A percentile compares a stretch with the other conserved stretches of the same genome.
phyloP scores from a whole-genome alignment of 345 rosid genomes.

The Syzygium oleosum region DNA sequence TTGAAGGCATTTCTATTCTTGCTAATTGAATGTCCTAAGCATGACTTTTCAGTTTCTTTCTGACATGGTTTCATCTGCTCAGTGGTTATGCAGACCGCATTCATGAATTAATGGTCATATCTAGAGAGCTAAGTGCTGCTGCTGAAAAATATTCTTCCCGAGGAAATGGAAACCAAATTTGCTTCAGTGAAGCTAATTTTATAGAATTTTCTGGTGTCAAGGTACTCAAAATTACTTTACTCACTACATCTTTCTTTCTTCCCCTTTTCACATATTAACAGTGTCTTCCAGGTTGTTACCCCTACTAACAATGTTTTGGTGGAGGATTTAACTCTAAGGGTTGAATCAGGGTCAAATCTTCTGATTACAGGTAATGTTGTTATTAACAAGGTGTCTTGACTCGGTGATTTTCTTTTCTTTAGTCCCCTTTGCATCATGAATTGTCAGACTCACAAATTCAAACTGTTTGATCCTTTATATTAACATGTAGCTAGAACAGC shows the following conservation, averaged over 20 bases:
- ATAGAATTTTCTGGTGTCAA: slow-evolving; percentile 91
- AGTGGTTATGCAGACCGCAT: slow-evolving; percentile 99
- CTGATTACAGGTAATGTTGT: slow-evolving; percentile 81
- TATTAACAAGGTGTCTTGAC: neutral
- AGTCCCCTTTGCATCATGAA: neutral
- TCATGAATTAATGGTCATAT: slow-evolving; percentile 76
- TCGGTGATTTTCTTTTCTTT: neutral
- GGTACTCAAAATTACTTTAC: slow-evolving; percentile 38
- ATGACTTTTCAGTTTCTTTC: neutral
- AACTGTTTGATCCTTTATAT: neutral
- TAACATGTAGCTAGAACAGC: neutral
- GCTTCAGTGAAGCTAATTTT: slow-evolving; percentile 80
- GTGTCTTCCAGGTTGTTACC: slow-evolving; percentile 72
- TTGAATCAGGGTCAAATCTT: slow-evolving; percentile 91
- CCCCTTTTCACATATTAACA: neutral
- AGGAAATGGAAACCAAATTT: slow-evolving; percentile 63
- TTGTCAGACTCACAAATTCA: neutral
- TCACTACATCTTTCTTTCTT: neutral
- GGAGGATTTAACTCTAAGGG: slow-evolving; percentile 76
- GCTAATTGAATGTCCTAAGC: neutral
- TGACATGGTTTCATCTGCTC: slow-evolving; percentile 3
- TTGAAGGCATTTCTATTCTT: neutral
- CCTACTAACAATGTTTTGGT: slow-evolving; percentile 93
- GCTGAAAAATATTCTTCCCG: slow-evolving; percentile 51
- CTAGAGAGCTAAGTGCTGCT: slow-evolving; percentile 63